Conservation (phyloP, 371 early-diverging fungal species). For the Mucor piriformis region DNA sequence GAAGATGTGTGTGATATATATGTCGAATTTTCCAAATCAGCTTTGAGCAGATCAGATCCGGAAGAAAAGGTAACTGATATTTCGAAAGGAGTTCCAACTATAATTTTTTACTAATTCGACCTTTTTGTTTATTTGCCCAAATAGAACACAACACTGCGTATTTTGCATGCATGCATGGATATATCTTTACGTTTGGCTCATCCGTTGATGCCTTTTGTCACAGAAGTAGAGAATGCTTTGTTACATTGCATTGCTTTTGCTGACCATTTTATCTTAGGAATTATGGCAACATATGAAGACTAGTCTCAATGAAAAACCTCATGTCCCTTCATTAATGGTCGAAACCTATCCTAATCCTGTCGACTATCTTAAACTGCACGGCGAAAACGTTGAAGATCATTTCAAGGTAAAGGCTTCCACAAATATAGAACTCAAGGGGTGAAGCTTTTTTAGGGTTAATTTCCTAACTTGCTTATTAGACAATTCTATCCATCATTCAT, state of each 20-base stretch:
- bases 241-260: background rate
- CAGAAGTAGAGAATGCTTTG: conserved; percentile 75
- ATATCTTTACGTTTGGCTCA: conserved; percentile 86
- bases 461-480: conserved; percentile 25
- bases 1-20: conserved; percentile 97
- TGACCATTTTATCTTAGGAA: conserved; percentile 41
- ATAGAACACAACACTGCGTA: conserved; percentile 44
- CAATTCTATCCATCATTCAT: conserved; percentile 60
- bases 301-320: conserved; percentile 15
- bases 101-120: background rate
- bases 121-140: background rate
- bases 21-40: conserved; percentile 81
- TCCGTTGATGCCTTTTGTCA: conserved; percentile 99
- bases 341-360: conserved; percentile 51
- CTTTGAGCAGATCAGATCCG: conserved; percentile 48
- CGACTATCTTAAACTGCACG: conserved; percentile 36
- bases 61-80: conserved; percentile 31
- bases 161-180: conserved; percentile 81
- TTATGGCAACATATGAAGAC: conserved; percentile 61
- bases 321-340: conserved; percentile 56
- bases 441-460: conserved; percentile 2
- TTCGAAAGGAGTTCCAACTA: conserved; percentile 32
- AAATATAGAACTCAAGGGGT: too few relatives aligned
- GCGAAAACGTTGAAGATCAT: conserved; percentile 55
- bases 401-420: conserved; percentile 45